These are phyloP conservation scores for Ambrosiella beaveri DNA, from an alignment of 2,329 filamentous ascomycete genomes.

Conservation along the genomic window DNA sequence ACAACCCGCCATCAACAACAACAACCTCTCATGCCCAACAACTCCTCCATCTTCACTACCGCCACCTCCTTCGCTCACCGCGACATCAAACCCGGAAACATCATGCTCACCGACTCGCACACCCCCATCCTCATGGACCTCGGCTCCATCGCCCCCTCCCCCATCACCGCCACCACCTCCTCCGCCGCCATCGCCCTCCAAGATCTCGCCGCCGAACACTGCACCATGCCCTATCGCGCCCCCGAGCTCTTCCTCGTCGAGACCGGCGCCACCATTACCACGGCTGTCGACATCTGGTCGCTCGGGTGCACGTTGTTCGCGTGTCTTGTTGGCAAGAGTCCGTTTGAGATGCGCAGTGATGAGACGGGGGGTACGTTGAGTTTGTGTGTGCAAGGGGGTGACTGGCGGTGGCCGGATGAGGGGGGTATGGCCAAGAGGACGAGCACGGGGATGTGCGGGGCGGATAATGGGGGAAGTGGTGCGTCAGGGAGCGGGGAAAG, in stretches of 20 bases:
- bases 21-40: slow-evolving; percentile 66
- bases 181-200: slow-evolving; percentile 83
- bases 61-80: slow-evolving; percentile 76
- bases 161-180: slow-evolving; percentile 75
- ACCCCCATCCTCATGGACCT: slow-evolving; percentile 94
- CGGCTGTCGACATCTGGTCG: slow-evolving; percentile 96
- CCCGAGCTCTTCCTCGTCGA: slow-evolving; percentile 97
- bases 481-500: slow-evolving; percentile 23
- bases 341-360: slow-evolving; percentile 88
- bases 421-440: slow-evolving; percentile 37
- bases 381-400: slow-evolving; percentile 80
- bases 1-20: slow-evolving; percentile 50
- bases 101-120: slow-evolving; percentile 93
- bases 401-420: slow-evolving; percentile 94
- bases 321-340: slow-evolving; percentile 88
- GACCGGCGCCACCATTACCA: slow-evolving; percentile 79
- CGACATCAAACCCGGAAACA: slow-evolving; percentile 96
- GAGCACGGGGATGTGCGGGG: slow-evolving; percentile 14
- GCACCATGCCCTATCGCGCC: slow-evolving; percentile 94
- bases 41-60: slow-evolving; percentile 52
- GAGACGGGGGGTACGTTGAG: slow-evolving; percentile 89
- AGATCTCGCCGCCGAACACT: slow-evolving; percentile 88
- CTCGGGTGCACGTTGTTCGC: slow-evolving; percentile 95
- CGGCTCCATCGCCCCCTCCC: slow-evolving; percentile 74
- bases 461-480: not conserved